Base-by-base conservation (phyloP, 2,329 filamentous ascomycete species). In the Zymoseptoria ardabiliae region DNA sequence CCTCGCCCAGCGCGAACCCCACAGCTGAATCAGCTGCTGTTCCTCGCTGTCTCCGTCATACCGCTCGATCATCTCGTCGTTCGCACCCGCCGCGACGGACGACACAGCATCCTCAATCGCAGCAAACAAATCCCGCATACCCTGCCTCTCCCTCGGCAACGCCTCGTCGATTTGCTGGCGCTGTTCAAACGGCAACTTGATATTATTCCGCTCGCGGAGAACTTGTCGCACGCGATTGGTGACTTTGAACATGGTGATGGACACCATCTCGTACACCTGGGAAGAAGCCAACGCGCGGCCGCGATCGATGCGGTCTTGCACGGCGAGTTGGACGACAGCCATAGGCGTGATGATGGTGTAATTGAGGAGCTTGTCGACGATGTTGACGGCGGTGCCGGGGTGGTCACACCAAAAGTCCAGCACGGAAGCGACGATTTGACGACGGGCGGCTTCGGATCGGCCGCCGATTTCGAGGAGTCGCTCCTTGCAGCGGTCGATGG, bases 311-410 rank as follows among this genome's bases (percentile, higher is more conserved):
- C 80, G 79, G 62, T 90, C 85, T 30, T 85, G 80, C 11, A 99
- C 81, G 0, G 90, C 90, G 94, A 94, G 99, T 70, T 96, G 87
- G 53, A 97, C 83, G 25, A 99, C 91, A 17, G 87, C 87, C 59
- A 86, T 79, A 0, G 94, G 94, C 8, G 88, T 91, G 41, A 99
- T 81, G 68, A 99, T 96, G 13, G 90, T 92, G 77, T 97, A 99
- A 77, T 97, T 99, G 67, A 99, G 86, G 4, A 99, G 83, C 76
- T 97, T 97, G 79, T 97, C 93, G 60, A 97, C 83, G 68, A 99
- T 96, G 67, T 89, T 90, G 66, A 97, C 85, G 2, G 91, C 94
- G 50, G 95, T 87, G 61, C 94, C 94, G 0, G 93, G 91, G 69
- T 99, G 93, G 30, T 93, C 87, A 53, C 84, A 83, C 94, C 94